phyloP scores from a whole-genome alignment of 768 basidiomycete species.

The Suillus plorans region DNA sequence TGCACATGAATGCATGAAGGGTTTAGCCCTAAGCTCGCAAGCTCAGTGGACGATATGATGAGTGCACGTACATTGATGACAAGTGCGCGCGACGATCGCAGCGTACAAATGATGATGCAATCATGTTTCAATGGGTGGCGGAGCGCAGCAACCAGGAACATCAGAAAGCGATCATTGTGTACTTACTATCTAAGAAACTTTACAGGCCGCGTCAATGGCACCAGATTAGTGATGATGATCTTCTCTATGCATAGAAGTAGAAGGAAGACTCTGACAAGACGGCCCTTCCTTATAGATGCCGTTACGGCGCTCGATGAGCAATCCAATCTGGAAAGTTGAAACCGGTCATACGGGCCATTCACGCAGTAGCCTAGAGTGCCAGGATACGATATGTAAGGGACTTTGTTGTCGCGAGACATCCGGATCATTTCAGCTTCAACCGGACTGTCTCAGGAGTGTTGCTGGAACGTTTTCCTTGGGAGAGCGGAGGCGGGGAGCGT shows the following conservation, averaged over 20 bases:
- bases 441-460: background rate
- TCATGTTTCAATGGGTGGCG: background rate
- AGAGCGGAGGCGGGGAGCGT: background rate
- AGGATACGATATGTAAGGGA: background rate
- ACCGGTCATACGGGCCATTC: background rate
- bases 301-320: background rate
- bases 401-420: background rate
- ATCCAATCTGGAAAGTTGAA: background rate
- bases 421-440: background rate
- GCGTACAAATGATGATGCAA: background rate
- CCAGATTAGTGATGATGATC: background rate
- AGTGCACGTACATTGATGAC: background rate
- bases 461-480: background rate
- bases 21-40: background rate
- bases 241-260: background rate
- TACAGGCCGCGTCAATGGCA: background rate
- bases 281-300: background rate
- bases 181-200: background rate
- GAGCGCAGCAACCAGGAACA: background rate
- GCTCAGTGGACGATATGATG: background rate
- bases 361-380: background rate
- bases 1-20: background rate
- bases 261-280: background rate
- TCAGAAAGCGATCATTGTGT: background rate
- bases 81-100: background rate